Conservation (phyloP, 2,329 filamentous ascomycete species). For the Rhynchosporium agropyri region DNA sequence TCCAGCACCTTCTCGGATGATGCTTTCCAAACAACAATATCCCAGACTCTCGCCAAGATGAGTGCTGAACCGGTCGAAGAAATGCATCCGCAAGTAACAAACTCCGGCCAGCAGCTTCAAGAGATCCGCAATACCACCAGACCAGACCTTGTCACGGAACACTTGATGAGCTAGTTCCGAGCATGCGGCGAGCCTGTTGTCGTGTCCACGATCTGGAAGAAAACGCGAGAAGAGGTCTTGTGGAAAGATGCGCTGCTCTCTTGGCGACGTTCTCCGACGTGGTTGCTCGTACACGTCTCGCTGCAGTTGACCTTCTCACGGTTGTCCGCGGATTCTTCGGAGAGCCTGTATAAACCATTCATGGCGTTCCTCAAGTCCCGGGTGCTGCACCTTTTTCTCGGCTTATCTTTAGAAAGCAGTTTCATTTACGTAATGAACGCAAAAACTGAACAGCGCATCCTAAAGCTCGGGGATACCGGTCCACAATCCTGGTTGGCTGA, state of each 20-base stretch:
- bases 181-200: slow-evolving; percentile 43
- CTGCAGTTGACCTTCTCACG: slow-evolving; percentile 44
- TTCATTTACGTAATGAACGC: no score
- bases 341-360: no score
- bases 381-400: no score
- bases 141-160: no score
- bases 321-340: not conserved
- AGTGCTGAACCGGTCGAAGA: slow-evolving; percentile 9
- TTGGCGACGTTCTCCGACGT: slow-evolving; percentile 56
- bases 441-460: no score
- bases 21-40: slow-evolving; percentile 22
- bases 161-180: no score
- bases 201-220: slow-evolving; percentile 48
- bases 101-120: no score
- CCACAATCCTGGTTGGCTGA: no score
- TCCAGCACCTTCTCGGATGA: slow-evolving; percentile 31
- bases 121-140: no score
- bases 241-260: slow-evolving; percentile 44
- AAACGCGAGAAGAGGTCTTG: slow-evolving; percentile 57
- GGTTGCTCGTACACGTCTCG: slow-evolving; percentile 56
- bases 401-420: no score
- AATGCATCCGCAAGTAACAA: not conserved
- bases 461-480: no score
- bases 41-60: slow-evolving; percentile 20
- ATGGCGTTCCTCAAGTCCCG: no score